Conservation (phyloP, 2,329 filamentous ascomycete species). For the Xylariaceae sp. region DNA sequence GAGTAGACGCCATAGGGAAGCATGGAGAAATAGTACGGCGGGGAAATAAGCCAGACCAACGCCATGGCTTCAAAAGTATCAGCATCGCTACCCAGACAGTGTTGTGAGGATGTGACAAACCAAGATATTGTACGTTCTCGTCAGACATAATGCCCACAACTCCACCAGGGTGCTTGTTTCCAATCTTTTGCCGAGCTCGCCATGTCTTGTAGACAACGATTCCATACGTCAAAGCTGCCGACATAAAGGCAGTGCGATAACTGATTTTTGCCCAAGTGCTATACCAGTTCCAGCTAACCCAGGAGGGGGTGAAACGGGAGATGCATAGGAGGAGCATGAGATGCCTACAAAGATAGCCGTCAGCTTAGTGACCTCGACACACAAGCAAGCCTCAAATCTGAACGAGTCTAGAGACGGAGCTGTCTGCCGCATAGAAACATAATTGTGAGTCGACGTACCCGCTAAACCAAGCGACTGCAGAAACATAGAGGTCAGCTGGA, state of each 20-base stretch:
- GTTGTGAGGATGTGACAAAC: slow-evolving; percentile 57
- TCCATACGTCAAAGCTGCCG: slow-evolving; percentile 89
- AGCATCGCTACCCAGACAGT: slow-evolving; percentile 13
- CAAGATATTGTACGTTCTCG: slow-evolving; percentile 96
- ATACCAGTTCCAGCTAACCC: slow-evolving; percentile 86
- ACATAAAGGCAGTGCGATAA: slow-evolving; percentile 88
- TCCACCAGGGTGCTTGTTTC: slow-evolving; percentile 63
- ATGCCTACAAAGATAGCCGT: slow-evolving; percentile 60
- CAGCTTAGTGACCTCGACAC: slow-evolving; percentile 1
- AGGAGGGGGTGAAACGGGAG: slow-evolving; percentile 81
- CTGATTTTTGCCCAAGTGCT: slow-evolving; percentile 76
- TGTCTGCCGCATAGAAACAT: slow-evolving; percentile 4
- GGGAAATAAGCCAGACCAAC: slow-evolving; percentile 89
- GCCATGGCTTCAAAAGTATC: slow-evolving; percentile 67
- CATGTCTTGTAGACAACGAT: slow-evolving; percentile 99
- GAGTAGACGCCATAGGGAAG: slow-evolving; percentile 97
- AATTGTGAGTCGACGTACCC: slow-evolving; percentile 61
- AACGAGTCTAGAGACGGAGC: slow-evolving; percentile 2
- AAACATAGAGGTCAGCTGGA: slow-evolving; percentile 40
- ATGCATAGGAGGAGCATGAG: slow-evolving; percentile 82
- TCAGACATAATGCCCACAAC: slow-evolving; percentile 72
- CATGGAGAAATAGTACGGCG: slow-evolving; percentile 86
- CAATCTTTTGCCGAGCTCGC: slow-evolving; percentile 78
- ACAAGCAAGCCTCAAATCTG: slow-evolving; percentile 3
- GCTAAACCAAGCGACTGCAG: slow-evolving; percentile 74